A percentile compares a stretch with the other conserved stretches of the same genome.
Evolutionary conservation across 495 filamentous ascomycete genomes (phyloP).

Genomic region (Aspergillus egyptiacus): DNA sequence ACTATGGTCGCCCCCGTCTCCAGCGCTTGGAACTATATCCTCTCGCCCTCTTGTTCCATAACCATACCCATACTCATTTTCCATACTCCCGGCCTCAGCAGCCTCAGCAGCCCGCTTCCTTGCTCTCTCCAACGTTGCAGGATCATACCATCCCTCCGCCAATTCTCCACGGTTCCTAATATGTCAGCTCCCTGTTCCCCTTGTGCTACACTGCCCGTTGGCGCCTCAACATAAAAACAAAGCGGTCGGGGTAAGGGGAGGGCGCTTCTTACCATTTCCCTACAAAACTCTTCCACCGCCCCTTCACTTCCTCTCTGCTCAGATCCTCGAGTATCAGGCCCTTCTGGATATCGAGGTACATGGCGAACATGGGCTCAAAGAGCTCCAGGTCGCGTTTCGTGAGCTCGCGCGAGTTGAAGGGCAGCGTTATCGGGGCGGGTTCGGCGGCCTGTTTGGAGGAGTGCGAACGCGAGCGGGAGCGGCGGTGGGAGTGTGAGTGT

Average conservation of each 20-base stretch:
- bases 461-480: constrained; percentile 22
- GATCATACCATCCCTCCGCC: constrained; percentile 90
- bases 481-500: constrained; percentile 20
- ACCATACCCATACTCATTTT: no score
- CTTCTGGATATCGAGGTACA: constrained; percentile 91
- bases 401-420: constrained; percentile 59
- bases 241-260: not conserved
- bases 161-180: constrained; percentile 84
- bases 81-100: not conserved
- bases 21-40: not conserved
- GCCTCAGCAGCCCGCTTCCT: constrained; percentile 15
- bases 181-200: constrained; percentile 15
- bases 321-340: constrained; percentile 57
- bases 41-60: not conserved
- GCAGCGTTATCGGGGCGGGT: constrained; percentile 45
- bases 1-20: no score
- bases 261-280: constrained; percentile 71
- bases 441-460: constrained; percentile 11
- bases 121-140: constrained; percentile 53
- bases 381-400: constrained; percentile 55
- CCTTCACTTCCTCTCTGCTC: constrained; percentile 62
- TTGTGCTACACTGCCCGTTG: not conserved
- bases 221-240: not conserved
- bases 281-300: constrained; percentile 91
- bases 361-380: constrained; percentile 68